Base-by-base conservation (phyloP, 768 basidiomycete genomes). In the Leccinum barrowsii region DNA sequence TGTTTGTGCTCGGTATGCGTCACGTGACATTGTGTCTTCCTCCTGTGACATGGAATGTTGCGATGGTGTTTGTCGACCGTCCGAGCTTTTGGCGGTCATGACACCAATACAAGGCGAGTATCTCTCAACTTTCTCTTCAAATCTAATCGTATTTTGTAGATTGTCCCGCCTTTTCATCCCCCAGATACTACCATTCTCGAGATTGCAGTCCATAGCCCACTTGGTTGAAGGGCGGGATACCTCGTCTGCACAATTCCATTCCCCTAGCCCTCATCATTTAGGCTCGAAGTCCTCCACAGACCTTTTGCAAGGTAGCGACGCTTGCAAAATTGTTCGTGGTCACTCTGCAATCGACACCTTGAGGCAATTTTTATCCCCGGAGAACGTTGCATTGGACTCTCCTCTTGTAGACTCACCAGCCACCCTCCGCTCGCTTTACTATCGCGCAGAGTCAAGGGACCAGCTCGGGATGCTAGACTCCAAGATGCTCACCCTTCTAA, bases 21-120 rank as follows among this genome's bases (percentile, higher is more conserved):
- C 40, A 42, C 40, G 40, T 42, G 40, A 42, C n/a, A 0, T 42
- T 11, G n/a, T 10, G 8, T 19, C n/a, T 11, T 21, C 44, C n/a
- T 10, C 4, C 2, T 6, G 26, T 62, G 85, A 79, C 80, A 88
- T 89, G 86, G 86, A 86, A 89, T 89, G 87, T 87, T 80, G 85
- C 85, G 85, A 87, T 87, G 87, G 74, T 77, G 76, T 73, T 75
- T 75, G 76, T 76, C 77, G 70, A 77, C 79, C 79, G 76, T 82
- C 78, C 79, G 72, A 74, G 63, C 67, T 54, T 57, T 71, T 75
- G 76, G 76, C 73, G 70, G 70, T 67, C 75, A 69, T 64, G 69
- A 63, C 68, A 68, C 52, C 30, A 42, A 54, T 46, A 12, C 58
- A 52, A 63, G 70, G 77, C 71, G 57, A 63, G 69, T 55, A 7